A percentile compares a stretch with the other conserved stretches of the same genome.
Evolutionary conservation across 228 moss, liverwort and hornwort genomes (phyloP).

Genomic region (Sphagnum magellanicum): DNA sequence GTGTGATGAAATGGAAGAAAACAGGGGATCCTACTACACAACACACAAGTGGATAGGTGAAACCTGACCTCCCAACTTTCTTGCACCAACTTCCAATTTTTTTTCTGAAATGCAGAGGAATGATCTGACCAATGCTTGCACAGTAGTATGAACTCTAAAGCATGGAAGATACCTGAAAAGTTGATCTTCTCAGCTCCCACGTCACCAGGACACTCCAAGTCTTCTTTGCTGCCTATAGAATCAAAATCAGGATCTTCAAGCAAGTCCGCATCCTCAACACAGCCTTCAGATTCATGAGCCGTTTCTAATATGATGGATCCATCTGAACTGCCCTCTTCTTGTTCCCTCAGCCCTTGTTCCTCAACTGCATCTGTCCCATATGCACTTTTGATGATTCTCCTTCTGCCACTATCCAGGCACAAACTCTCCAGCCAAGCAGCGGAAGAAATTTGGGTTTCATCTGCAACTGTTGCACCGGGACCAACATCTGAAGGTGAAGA

Average conservation of each 20-base stretch:
- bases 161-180: conserved; percentile 11
- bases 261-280: conserved; percentile 1
- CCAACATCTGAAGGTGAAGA: conserved; percentile 3
- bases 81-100: too few relatives aligned
- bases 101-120: not conserved
- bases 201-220: conserved; percentile 4
- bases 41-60: too few relatives aligned
- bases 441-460: conserved; percentile 20
- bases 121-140: not conserved
- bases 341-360: conserved; percentile 5
- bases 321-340: conserved; percentile 6
- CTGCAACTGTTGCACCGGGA: conserved; percentile 5
- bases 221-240: conserved; percentile 11
- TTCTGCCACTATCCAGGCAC: conserved; percentile 33
- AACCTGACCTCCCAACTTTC: too few relatives aligned
- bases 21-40: too few relatives aligned
- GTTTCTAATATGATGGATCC: conserved; percentile 3
- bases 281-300: conserved; percentile 2
- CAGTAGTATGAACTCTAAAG: not conserved
- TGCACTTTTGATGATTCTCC: conserved; percentile 19
- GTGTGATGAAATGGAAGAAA: too few relatives aligned
- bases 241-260: not conserved
- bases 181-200: conserved; percentile 10
- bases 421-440: conserved; percentile 50
- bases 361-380: conserved; percentile 5